phyloP scores from a whole-genome alignment of 495 filamentous ascomycete species.

The Lasiosphaeria ovina region DNA sequence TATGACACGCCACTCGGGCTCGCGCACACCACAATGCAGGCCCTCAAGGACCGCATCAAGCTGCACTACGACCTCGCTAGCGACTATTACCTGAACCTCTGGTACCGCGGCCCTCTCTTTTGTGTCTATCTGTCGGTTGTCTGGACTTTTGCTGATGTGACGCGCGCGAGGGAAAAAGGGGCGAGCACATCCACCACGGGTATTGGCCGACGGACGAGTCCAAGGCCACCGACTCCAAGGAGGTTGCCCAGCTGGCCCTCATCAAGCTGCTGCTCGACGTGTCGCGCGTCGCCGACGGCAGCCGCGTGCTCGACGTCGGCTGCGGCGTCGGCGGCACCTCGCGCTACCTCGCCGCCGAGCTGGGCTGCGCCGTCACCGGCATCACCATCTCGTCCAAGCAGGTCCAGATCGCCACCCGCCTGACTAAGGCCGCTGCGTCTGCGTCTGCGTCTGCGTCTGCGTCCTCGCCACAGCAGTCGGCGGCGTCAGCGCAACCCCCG shows the following conservation, averaged over 20 bases:
- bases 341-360: conserved; percentile 48
- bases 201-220: conserved; percentile 44
- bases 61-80: conserved; percentile 59
- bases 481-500: too few relatives aligned
- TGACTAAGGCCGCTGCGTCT: conserved; percentile 37
- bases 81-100: conserved; percentile 52
- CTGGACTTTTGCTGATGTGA: too few relatives aligned
- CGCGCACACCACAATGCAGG: conserved; percentile 51
- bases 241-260: conserved; percentile 51
- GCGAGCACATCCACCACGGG: conserved; percentile 61
- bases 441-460: background rate
- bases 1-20: conserved; percentile 50
- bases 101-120: conserved; percentile 30
- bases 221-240: conserved; percentile 45
- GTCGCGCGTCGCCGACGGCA: conserved; percentile 33
- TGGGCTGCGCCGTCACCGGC: conserved; percentile 49
- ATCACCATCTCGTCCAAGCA: conserved; percentile 58
- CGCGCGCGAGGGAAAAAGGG: conserved; percentile 36
- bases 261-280: conserved; percentile 50
- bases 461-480: background rate
- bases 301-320: conserved; percentile 52
- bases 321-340: conserved; percentile 58
- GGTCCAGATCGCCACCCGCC: conserved; percentile 48
- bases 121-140: background rate
- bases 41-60: conserved; percentile 57